A percentile compares a stretch with the other conserved stretches of the same genome.
Evolutionary conservation across 345 rosid species (phyloP).

Genomic region (Eutrema japonicum): DNA sequence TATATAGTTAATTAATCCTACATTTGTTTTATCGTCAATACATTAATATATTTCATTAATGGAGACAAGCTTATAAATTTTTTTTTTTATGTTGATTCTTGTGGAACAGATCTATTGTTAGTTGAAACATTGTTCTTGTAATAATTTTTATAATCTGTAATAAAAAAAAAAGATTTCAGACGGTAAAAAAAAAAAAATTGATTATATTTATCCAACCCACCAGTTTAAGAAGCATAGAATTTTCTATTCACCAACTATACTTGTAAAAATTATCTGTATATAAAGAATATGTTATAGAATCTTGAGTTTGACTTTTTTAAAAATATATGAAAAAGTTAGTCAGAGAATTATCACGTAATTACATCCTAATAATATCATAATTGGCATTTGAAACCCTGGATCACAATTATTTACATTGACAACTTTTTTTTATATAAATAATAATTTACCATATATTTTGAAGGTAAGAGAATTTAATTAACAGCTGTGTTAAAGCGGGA

Average conservation of each 20-base stretch:
- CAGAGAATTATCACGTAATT: slow-evolving; percentile 17
- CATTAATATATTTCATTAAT: too few relatives aligned
- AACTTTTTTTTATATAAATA: too few relatives aligned
- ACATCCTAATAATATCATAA: neutral
- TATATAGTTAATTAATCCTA: neutral
- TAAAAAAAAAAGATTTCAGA: too few relatives aligned
- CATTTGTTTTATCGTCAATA: neutral
- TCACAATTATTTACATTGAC: too few relatives aligned
- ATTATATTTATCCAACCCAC: slow-evolving; percentile 4
- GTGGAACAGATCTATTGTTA: too few relatives aligned
- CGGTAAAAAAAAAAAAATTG: neutral
- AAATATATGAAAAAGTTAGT: neutral
- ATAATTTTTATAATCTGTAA: too few relatives aligned
- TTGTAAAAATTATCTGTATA: slow-evolving; percentile 10
- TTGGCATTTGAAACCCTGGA: neutral
- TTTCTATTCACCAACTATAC: slow-evolving; percentile 21
- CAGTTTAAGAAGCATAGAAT: neutral
- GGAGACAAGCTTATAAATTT: too few relatives aligned
- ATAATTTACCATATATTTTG: neutral
- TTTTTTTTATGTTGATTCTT: too few relatives aligned
- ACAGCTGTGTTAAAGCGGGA: slow-evolving; percentile 24
- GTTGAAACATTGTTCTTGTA: too few relatives aligned
- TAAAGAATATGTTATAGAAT: neutral
- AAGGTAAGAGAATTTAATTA: neutral
- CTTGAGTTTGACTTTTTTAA: slow-evolving; percentile 6